These are phyloP conservation scores for Thinopyrum obtusiflorum DNA, from an alignment of 202 grass and related monocot species.

Conservation along the genomic window DNA sequence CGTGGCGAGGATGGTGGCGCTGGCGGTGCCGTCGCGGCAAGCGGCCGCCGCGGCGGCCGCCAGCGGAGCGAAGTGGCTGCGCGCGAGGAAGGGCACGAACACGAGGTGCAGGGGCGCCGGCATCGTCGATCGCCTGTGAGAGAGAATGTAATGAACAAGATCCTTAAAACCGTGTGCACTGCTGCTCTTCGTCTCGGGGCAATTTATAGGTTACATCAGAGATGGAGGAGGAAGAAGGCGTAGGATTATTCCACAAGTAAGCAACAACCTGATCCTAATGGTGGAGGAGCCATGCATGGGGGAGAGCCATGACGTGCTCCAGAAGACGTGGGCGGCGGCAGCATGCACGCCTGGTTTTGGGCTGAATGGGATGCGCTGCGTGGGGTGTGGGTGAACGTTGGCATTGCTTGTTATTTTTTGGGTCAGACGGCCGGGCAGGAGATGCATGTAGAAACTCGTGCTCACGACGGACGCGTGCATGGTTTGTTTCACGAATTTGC, in stretches of 20 bases:
- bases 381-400: background rate
- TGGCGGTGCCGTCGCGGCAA: background rate
- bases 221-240: background rate
- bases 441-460: conserved; percentile 11
- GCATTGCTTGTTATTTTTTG: background rate
- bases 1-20: conserved; percentile 28
- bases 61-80: conserved; percentile 40
- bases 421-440: background rate
- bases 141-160: background rate
- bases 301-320: background rate
- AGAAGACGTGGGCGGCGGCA: background rate
- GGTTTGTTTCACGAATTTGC: background rate
- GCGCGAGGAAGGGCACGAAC: conserved; percentile 44
- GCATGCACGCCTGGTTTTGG: background rate
- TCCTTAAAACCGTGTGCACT: background rate
- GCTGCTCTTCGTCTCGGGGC: background rate
- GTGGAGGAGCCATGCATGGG: background rate
- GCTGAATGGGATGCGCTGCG: background rate
- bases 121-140: background rate
- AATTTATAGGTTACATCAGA: background rate
- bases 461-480: background rate
- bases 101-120: conserved; percentile 18
- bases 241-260: background rate
- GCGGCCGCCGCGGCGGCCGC: conserved; percentile 6
- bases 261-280: background rate